Conservation (phyloP, 139 green algal species). For the Haematococcus sp. region DNA sequence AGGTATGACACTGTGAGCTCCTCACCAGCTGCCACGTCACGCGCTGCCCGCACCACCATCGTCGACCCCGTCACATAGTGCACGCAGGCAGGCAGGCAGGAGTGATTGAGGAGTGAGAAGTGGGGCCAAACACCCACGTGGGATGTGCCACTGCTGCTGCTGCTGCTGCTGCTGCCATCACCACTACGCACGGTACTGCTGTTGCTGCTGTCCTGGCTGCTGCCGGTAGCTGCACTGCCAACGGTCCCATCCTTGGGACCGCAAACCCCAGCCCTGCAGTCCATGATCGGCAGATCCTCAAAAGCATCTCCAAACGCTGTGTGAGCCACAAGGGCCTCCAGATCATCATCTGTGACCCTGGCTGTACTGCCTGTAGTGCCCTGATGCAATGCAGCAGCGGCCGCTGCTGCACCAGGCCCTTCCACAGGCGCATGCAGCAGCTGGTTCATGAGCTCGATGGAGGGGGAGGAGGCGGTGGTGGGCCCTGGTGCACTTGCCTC, state of each 20-base stretch:
- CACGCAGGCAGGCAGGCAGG: constrained; percentile 39
- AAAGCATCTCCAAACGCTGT: constrained; percentile 51
- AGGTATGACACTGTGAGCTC: constrained; percentile 46
- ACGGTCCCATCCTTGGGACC: too few species aligned
- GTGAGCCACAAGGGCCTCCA: constrained; percentile 22
- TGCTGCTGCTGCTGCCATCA: constrained; percentile 2
- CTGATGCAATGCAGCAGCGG: too few species aligned
- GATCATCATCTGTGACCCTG: too few species aligned
- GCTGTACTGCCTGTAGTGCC: too few species aligned
- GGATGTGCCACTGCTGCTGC: background rate
- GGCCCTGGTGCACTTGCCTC: too few species aligned
- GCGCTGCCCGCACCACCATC: constrained; percentile 44
- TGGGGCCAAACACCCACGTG: constrained; percentile 46
- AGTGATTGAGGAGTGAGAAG: constrained; percentile 47
- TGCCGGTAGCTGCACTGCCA: too few species aligned
- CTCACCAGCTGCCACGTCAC: constrained; percentile 16
- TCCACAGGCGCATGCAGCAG: too few species aligned
- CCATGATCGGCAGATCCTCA: constrained; percentile 31
- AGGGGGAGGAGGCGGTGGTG: too few species aligned
- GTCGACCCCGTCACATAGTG: constrained; percentile 42
- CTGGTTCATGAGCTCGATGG: too few species aligned
- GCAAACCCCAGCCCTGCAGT: background rate
- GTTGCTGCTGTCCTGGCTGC: too few species aligned
- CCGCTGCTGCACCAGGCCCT: too few species aligned
- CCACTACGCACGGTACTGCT: too few species aligned